Evolutionary conservation across 2,329 filamentous ascomycete species (phyloP).

Genomic region (Ceratocystis albifundus): DNA sequence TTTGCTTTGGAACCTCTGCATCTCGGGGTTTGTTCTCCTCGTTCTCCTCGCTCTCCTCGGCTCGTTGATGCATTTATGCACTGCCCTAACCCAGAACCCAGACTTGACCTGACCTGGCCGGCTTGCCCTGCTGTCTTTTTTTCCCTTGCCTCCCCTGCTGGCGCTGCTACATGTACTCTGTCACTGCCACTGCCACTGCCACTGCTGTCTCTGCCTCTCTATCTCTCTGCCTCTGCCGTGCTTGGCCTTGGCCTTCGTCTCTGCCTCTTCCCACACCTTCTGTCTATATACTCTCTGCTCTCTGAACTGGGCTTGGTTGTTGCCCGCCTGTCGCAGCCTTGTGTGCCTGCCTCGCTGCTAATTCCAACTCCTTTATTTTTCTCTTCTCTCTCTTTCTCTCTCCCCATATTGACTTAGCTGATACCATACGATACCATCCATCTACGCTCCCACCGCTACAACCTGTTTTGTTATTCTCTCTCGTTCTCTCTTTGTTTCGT

Average conservation of each 20-base stretch:
- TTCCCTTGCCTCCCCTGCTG: not conserved
- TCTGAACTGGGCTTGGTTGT: not conserved
- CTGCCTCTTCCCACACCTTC: not conserved
- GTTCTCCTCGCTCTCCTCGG: too few species aligned
- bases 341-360: constrained; percentile 10
- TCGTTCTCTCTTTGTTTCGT: constrained; percentile 9
- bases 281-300: constrained; percentile 2
- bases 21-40: too few species aligned
- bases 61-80: too few species aligned
- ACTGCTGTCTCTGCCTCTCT: too few species aligned
- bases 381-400: not conserved
- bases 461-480: not conserved
- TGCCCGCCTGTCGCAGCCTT: constrained; percentile 5
- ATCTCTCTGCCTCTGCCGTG: too few species aligned
- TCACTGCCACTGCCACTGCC: not conserved
- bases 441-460: not conserved
- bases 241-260: not conserved
- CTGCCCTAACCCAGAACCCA: too few species aligned
- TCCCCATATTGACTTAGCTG: constrained; percentile 14
- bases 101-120: too few species aligned
- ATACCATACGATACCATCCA: constrained; percentile 2
- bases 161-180: not conserved
- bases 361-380: not conserved
- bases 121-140: too few species aligned
- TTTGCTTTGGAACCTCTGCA: too few species aligned